A percentile compares a stretch with the other conserved stretches of the same genome.
Evolutionary conservation across 495 filamentous ascomycete species (phyloP).

Genomic region (Parathielavia hyrcaniae): DNA sequence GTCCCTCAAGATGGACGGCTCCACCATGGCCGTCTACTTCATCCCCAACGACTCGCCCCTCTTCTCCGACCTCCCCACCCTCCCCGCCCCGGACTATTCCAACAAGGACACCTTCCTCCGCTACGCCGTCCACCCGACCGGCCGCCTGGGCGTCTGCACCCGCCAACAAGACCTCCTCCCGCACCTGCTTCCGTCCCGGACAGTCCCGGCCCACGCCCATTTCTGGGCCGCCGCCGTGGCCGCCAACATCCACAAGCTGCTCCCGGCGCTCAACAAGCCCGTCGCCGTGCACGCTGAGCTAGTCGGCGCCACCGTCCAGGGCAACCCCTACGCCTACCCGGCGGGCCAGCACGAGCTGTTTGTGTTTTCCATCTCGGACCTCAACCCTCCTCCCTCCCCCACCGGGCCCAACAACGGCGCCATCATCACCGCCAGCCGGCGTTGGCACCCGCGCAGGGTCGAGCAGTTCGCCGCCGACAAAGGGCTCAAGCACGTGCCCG

Average conservation of each 20-base stretch:
- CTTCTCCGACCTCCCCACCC: constrained; percentile 5
- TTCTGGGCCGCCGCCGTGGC: constrained; percentile 21
- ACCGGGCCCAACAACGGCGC: not conserved
- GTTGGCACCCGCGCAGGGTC: constrained; percentile 14
- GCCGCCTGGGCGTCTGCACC: constrained; percentile 30
- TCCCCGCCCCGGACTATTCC: not conserved
- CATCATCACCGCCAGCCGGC: not conserved
- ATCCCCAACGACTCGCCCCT: constrained; percentile 5
- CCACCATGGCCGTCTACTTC: constrained; percentile 26
- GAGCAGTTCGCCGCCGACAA: constrained; percentile 12
- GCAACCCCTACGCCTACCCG: constrained; percentile 22
- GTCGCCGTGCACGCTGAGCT: constrained; percentile 32
- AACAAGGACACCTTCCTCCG: not conserved
- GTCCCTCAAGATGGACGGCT: constrained; percentile 28
- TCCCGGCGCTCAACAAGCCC: constrained; percentile 1
- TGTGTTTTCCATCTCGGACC: constrained; percentile 23
- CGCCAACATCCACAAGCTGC: constrained; percentile 13
- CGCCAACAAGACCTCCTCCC: constrained; percentile 17
- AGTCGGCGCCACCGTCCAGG: constrained; percentile 21
- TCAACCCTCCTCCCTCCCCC: not conserved
- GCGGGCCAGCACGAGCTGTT: constrained; percentile 17
- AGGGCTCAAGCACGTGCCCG: constrained; percentile 25
- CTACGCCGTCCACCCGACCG: constrained; percentile 13
- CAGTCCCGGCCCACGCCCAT: not conserved
- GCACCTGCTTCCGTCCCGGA: not conserved